Conservation (phyloP, 306 rosid genomes). For the Castanea crenata region DNA sequence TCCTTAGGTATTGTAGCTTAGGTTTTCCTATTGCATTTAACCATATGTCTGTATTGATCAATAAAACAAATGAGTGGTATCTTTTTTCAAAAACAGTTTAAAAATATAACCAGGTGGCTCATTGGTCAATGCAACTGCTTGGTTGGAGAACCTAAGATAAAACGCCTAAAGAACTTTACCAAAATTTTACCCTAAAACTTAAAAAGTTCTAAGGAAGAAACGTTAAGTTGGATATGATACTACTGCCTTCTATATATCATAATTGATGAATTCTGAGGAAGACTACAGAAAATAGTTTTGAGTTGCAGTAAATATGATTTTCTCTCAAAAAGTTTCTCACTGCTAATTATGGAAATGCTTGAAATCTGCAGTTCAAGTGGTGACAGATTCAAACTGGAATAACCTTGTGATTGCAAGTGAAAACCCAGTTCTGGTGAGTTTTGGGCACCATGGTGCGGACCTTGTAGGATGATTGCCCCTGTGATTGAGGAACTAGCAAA, state of each 20-base stretch:
- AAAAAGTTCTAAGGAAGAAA: not conserved
- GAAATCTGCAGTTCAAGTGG: constrained; percentile 63
- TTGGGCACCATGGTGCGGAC: constrained; percentile 99
- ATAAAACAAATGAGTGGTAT: no score
- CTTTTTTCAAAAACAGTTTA: no score
- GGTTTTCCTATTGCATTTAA: no score
- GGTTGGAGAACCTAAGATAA: no score
- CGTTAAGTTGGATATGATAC: not conserved
- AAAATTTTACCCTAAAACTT: not conserved
- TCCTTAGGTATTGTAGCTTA: no score
- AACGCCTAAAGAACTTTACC: no score
- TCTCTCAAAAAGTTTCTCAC: not conserved
- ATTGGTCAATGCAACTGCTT: no score
- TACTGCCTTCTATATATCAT: not conserved
- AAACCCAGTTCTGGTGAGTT: constrained; percentile 80
- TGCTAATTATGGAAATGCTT: not conserved
- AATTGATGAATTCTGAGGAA: not conserved
- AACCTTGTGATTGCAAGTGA: constrained; percentile 60
- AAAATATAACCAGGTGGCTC: no score
- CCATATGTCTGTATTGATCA: no score
- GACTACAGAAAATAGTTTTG: not conserved
- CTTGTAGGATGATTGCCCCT: constrained; percentile 84
- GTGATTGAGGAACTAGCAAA: constrained; percentile 72
- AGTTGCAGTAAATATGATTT: not conserved
- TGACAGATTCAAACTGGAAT: constrained; percentile 75